phyloP scores from a whole-genome alignment of 352 stramenopile genomes.

The Halophytophthora polymorphica region DNA sequence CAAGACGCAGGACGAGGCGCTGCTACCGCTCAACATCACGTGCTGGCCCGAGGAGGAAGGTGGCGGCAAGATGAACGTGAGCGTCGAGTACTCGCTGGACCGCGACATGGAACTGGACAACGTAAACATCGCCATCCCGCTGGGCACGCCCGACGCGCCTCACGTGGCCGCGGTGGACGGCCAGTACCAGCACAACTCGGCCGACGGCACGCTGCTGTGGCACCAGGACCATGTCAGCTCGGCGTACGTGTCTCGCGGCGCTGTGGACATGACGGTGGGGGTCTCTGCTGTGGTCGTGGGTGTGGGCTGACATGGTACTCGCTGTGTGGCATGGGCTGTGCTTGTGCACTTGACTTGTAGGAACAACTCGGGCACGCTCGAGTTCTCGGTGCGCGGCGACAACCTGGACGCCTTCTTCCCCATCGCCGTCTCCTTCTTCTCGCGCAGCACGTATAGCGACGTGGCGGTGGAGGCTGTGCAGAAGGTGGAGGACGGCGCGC shows the following conservation, averaged over 20 bases:
- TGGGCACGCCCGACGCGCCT: constrained; percentile 66
- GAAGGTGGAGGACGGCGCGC: constrained; percentile 68
- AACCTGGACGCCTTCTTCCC: constrained; percentile 86
- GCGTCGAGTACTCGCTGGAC: constrained; percentile 86
- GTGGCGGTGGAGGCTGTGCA: constrained; percentile 74
- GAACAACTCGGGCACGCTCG: constrained; percentile 78
- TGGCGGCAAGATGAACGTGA: constrained; percentile 85
- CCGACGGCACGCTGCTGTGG: constrained; percentile 69
- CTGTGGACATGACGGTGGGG: not conserved
- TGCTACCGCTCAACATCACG: constrained; percentile 82
- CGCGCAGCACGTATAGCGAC: constrained; percentile 84
- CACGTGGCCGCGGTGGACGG: constrained; percentile 77
- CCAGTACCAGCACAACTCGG: constrained; percentile 85
- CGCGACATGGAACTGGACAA: constrained; percentile 88
- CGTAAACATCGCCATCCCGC: constrained; percentile 81
- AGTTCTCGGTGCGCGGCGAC: constrained; percentile 78
- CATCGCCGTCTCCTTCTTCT: constrained; percentile 88
- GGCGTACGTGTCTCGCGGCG: constrained; percentile 46
- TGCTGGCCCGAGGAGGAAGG: constrained; percentile 87
- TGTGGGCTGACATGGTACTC: constrained; percentile 11
- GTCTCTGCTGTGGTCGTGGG: not conserved
- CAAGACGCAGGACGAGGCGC: constrained; percentile 86
- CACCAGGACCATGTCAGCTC: constrained; percentile 77
- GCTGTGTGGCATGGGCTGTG: no score
- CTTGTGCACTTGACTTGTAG: constrained; percentile 19